Evolutionary conservation across 129 eudicot genomes (phyloP), one percentile per base, ranked within the genome.

Genomic region (Artemisia tridentata): DNA sequence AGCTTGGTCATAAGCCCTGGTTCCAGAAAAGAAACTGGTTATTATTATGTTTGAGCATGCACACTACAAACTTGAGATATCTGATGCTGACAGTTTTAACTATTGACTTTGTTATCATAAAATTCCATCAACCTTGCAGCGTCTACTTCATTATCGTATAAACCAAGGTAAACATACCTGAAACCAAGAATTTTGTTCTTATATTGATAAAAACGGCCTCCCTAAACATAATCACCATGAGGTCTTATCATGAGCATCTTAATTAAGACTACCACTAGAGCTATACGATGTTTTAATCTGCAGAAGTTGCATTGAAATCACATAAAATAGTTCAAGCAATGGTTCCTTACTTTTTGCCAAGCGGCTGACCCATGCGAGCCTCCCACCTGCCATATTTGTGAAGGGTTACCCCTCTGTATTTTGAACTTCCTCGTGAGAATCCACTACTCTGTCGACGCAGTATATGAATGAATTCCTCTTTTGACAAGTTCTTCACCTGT

Each of bases 341-440:
- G 65, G 57, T 58, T 79, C 50, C 88, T 84, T 79, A 92, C 98
- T 85, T 92, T 79, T 92, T 92, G 25, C 95, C 96, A 25, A 86
- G 85, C 41, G 81, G 84, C 76, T 89, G 98, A 47, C 98, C 98
- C 92, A 85, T 89, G 48, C 88, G 87, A 77, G 98, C 95, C 64
- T 92, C 98, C 98, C 98, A 89, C 41, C 90, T 82, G 51, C 96
- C 98, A 82, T 87, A 86, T 80, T 87, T 92, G 83, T 86, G 96
- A 71, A 80, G 85, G 57, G 95, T 85, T 18, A 92, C 96, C n/a
- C 96, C 95, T 81, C 95, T 78, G 80, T 81, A 89, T 76, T 80
- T 89, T 13, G 98, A 92, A 76, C 86, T 87, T 23, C 98, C 95
- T 17, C 96, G 80, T 29, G 96, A 73, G 81, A 87, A 89, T 34